Evolutionary conservation across 805 yeast species (phyloP), one percentile per base, ranked within the genome.

Genomic region (Pichia paraexigua): DNA sequence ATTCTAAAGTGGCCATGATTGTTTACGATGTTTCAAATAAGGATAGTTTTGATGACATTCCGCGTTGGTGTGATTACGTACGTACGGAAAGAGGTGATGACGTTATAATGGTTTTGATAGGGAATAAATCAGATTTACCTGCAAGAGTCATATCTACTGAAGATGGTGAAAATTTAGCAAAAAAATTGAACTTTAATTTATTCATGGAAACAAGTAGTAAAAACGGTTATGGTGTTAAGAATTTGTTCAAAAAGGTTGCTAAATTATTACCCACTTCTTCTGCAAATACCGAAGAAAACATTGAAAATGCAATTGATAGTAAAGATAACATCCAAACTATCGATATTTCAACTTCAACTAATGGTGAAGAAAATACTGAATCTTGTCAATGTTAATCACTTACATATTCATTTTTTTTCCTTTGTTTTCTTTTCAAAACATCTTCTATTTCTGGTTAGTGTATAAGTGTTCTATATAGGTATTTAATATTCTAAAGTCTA

Each of bases 1-100:
- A 94, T 68, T 86, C 95, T 17, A 90, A 91, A 61, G 98, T 94
- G n/a, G 98, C 99, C 0, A 95, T 94, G 45, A 84, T 94, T 27
- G 96, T 95, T 22, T 92, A 92, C 70, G 99, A 94, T 66, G 85
- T 92, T 53, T 89, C 97, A 9, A 85, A 82, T 63, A 84, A 79
- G 64, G 87, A 87, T 62, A 82, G 95, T 20, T 92, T 92, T 69
- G 85, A 83, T 53, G 84, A 85, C 58, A 82, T 94, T 58, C 81
- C 80, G 58, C 87, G 87, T 66, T 94, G 99, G 99, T 83, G 89
- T 57, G 94, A 87, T 60, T 97, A 92, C 65, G 97, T 94, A 8
- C 85, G 86, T 63, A 83, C 88, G 56, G 99, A 92, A 71, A 78
- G 98, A 57, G 97, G 97, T 12, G 75, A 76, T 32, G 89, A 90